phyloP scores from a whole-genome alignment of 306 rosid genomes.

The Aeschynomene evenia region DNA sequence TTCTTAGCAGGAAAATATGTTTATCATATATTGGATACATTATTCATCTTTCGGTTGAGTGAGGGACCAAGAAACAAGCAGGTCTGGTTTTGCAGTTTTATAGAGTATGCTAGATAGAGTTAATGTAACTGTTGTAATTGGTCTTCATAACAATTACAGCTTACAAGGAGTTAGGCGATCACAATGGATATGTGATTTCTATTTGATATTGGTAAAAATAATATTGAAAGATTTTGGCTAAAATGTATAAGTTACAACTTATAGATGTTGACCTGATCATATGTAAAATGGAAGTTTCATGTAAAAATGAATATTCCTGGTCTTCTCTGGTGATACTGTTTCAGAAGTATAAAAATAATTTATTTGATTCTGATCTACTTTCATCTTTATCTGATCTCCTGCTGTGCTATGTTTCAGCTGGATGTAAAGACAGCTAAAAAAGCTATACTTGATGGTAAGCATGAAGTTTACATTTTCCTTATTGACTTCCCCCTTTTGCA shows the following conservation, averaged over 20 bases:
- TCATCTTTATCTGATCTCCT: slow-evolving; percentile 16
- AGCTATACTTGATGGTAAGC: slow-evolving; percentile 80
- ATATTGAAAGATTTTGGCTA: no score
- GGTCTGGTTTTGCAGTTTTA: neutral
- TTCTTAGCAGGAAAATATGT: neutral
- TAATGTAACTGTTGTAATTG: no score
- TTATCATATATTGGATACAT: neutral
- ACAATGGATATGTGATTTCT: neutral
- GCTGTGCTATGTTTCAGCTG: slow-evolving; percentile 52
- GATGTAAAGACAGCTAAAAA: slow-evolving; percentile 74
- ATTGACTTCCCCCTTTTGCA: neutral
- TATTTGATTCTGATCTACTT: neutral
- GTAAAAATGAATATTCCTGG: neutral
- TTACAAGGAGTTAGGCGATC: neutral
- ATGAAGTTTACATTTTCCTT: neutral
- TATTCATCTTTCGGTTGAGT: slow-evolving; percentile 17
- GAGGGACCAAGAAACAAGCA: slow-evolving; percentile 4
- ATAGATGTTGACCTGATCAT: neutral
- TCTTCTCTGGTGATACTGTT: slow-evolving; percentile 1
- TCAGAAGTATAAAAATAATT: neutral
- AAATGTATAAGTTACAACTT: no score
- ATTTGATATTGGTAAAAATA: neutral
- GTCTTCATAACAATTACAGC: no score
- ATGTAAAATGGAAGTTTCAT: neutral
- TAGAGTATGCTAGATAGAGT: no score